phyloP scores from a whole-genome alignment of 140 eudicot species.

The Bidens hawaiensis region DNA sequence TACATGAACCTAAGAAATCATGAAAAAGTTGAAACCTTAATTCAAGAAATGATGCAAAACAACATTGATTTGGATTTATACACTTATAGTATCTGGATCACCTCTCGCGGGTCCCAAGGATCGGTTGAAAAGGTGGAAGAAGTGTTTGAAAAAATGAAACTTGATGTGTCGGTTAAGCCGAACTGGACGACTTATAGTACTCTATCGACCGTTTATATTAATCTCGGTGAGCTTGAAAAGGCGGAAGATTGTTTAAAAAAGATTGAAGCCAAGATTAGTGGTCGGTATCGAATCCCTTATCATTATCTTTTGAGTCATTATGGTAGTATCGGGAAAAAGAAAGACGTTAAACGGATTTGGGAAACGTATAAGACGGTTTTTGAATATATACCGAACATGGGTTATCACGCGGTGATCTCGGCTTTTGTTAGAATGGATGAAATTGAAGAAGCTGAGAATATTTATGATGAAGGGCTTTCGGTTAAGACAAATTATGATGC shows the following conservation, averaged over 20 bases:
- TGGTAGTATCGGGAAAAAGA: slow-evolving; percentile 52
- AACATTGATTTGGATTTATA: slow-evolving; percentile 52
- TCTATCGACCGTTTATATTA: slow-evolving; percentile 57
- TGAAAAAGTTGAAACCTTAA: slow-evolving; percentile 47
- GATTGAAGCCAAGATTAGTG: slow-evolving; percentile 51
- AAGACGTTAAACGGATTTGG: slow-evolving; percentile 75
- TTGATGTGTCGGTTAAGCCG: slow-evolving; percentile 48
- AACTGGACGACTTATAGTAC: slow-evolving; percentile 85
- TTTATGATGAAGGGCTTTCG: slow-evolving; percentile 70
- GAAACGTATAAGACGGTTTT: slow-evolving; percentile 47
- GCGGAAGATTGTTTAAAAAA: slow-evolving; percentile 52
- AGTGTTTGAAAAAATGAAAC: slow-evolving; percentile 54
- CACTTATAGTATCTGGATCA: slow-evolving; percentile 78
- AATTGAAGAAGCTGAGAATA: slow-evolving; percentile 59
- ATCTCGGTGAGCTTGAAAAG: slow-evolving; percentile 46
- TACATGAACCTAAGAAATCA: slow-evolving; percentile 64
- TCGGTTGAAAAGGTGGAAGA: slow-evolving; percentile 61
- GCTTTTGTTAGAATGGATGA: slow-evolving; percentile 61
- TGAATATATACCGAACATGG: slow-evolving; percentile 58
- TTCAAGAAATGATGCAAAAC: slow-evolving; percentile 63
- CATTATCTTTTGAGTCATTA: slow-evolving; percentile 75
- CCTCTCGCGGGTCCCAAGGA: slow-evolving; percentile 65
- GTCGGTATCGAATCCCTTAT: slow-evolving; percentile 60
- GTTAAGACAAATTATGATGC: slow-evolving; percentile 54
- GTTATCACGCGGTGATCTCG: slow-evolving; percentile 69